A percentile compares a stretch with the other conserved stretches of the same genome.
phyloP scores from a whole-genome alignment of 2,329 filamentous ascomycete species.

The Xylariaceae sp. region DNA sequence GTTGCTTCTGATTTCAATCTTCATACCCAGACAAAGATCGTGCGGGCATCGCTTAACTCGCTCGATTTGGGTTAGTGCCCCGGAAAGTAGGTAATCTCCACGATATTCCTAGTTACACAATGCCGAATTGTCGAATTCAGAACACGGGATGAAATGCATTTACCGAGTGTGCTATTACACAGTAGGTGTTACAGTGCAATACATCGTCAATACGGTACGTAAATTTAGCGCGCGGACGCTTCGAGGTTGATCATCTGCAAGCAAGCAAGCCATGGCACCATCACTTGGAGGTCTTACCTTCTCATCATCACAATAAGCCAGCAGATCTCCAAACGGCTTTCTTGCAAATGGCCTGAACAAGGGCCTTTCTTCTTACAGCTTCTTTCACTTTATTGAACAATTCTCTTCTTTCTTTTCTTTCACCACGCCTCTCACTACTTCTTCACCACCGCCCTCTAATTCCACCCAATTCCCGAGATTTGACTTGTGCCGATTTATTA shows the following conservation, averaged over 20 bases:
- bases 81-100: too few relatives aligned
- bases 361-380: background rate
- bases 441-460: background rate
- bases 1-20: constrained; percentile 26
- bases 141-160: background rate
- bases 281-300: background rate
- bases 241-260: too few relatives aligned
- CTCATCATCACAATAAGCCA: constrained; percentile 1
- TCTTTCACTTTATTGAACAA: constrained; percentile 6
- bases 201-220: background rate
- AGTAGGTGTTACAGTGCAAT: too few relatives aligned
- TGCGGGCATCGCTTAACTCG: constrained; percentile 33
- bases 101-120: constrained; percentile 6
- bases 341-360: constrained; percentile 16
- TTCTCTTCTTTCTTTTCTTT: background rate
- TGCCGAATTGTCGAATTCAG: background rate
- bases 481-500: background rate
- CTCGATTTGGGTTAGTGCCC: constrained; percentile 26
- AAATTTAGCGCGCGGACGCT: too few relatives aligned
- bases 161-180: background rate
- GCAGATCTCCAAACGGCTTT: background rate
- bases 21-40: constrained; percentile 18
- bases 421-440: background rate
- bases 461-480: constrained; percentile 1
- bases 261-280: too few relatives aligned